Evolutionary conservation across 257 asterid genomes (phyloP).

Genomic region (Voacanga thouarsii): DNA sequence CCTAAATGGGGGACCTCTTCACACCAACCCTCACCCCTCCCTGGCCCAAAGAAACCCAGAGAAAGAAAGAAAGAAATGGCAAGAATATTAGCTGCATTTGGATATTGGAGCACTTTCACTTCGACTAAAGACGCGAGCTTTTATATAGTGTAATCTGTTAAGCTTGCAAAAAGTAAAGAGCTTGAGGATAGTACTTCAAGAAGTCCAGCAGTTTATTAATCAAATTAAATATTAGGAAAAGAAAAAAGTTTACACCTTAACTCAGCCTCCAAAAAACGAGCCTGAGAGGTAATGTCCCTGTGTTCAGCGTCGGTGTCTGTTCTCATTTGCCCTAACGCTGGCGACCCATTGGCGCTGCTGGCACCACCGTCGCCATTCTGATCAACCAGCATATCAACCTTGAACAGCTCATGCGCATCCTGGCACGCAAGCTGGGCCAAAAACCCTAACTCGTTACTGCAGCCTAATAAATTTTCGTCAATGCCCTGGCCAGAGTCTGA

Average conservation of each 20-base stretch:
- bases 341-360: background rate
- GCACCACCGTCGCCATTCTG: background rate
- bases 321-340: background rate
- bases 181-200: background rate
- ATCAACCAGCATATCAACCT: background rate
- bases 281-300: background rate
- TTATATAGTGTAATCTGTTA: background rate
- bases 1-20: too few species aligned
- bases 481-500: background rate
- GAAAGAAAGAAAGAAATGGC: background rate
- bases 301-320: background rate
- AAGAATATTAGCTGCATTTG: background rate
- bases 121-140: background rate
- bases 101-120: background rate
- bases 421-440: conserved; percentile 2
- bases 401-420: background rate
- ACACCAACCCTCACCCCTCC: background rate
- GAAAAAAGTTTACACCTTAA: background rate
- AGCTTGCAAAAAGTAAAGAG: background rate
- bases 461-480: background rate
- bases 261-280: conserved; percentile 1
- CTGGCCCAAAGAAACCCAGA: background rate
- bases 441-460: background rate
- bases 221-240: background rate
- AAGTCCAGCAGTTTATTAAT: background rate